Evolutionary conservation across 768 basidiomycete genomes (phyloP).

Genomic region (Boletus insuetus): DNA sequence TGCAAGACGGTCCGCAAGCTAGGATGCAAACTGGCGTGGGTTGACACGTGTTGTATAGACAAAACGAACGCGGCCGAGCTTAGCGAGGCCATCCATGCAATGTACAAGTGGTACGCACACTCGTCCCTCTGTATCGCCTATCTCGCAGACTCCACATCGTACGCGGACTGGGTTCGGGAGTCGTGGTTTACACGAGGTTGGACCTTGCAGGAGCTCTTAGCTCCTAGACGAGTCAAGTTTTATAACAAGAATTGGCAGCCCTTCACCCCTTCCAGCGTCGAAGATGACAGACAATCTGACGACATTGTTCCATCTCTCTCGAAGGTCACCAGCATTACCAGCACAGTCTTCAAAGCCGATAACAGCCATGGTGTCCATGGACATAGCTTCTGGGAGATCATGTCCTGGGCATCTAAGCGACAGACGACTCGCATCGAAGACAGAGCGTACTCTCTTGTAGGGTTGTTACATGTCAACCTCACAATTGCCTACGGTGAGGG

Average conservation of each 20-base stretch:
- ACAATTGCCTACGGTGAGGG: too few relatives aligned
- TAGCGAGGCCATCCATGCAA: slow-evolving; percentile 18
- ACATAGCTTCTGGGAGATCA: background rate
- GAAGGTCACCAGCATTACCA: slow-evolving; percentile 1
- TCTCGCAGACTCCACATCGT: slow-evolving; percentile 3
- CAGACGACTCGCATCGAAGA: slow-evolving; percentile 21
- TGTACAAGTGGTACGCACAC: slow-evolving; percentile 26
- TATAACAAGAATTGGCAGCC: slow-evolving; percentile 12
- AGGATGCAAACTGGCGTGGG: slow-evolving; percentile 7
- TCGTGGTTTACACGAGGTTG: too few relatives aligned
- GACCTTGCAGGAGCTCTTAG: slow-evolving; percentile 6
- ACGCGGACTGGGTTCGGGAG: background rate
- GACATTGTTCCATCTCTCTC: background rate
- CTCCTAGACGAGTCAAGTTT: slow-evolving; percentile 15
- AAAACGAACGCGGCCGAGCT: slow-evolving; percentile 14
- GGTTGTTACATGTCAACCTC: too few relatives aligned
- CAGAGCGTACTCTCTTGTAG: slow-evolving; percentile 14
- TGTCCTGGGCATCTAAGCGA: slow-evolving; percentile 5
- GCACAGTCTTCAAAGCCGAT: background rate
- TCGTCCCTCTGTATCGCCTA: slow-evolving; percentile 19
- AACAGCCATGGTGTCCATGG: background rate
- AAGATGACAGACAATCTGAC: background rate
- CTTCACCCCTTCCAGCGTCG: background rate
- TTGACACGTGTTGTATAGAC: slow-evolving; percentile 24
- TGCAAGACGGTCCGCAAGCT: background rate